A percentile compares a stretch with the other conserved stretches of the same genome.
phyloP scores from a whole-genome alignment of 495 filamentous ascomycete genomes.

The Hypoxylon crocopeplum region DNA sequence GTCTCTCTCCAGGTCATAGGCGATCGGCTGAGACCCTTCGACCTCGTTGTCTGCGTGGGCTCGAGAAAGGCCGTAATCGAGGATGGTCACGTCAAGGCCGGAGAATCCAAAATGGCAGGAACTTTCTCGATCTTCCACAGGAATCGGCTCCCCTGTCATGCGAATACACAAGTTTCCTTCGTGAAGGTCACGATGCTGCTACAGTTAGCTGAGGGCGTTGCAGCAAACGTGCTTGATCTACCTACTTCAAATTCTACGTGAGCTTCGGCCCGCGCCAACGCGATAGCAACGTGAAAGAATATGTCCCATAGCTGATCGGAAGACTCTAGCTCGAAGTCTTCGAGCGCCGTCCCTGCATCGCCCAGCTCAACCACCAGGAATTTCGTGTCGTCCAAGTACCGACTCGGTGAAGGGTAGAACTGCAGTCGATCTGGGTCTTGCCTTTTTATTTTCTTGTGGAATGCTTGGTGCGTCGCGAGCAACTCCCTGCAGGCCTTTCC shows the following conservation, averaged over 20 bases:
- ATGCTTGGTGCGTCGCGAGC: constrained; percentile 66
- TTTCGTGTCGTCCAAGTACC: constrained; percentile 69
- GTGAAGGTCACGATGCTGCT: constrained; percentile 82
- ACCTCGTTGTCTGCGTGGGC: constrained; percentile 47
- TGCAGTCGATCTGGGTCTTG: constrained; percentile 65
- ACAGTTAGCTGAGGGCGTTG: constrained; percentile 36
- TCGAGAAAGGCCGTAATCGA: constrained; percentile 89
- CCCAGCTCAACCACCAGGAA: constrained; percentile 89
- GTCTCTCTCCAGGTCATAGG: constrained; percentile 61
- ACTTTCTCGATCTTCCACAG: constrained; percentile 44
- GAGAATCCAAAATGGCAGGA: constrained; percentile 68
- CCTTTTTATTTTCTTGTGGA: constrained; percentile 65
- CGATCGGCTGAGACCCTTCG: constrained; percentile 38
- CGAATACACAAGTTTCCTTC: constrained; percentile 84
- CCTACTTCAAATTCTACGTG: constrained; percentile 74
- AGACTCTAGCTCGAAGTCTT: constrained; percentile 61
- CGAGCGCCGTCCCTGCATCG: constrained; percentile 81
- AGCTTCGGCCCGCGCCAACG: constrained; percentile 78
- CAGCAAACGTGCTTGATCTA: neutral
- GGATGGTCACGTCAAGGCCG: constrained; percentile 77
- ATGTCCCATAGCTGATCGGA: constrained; percentile 80
- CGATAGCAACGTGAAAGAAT: constrained; percentile 79
- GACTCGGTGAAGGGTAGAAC: constrained; percentile 67
- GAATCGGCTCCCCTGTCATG: constrained; percentile 44
- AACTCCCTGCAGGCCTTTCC: constrained; percentile 71